Conservation (phyloP, 78 protist species). For the Dictyostelium brefeldianum region DNA sequence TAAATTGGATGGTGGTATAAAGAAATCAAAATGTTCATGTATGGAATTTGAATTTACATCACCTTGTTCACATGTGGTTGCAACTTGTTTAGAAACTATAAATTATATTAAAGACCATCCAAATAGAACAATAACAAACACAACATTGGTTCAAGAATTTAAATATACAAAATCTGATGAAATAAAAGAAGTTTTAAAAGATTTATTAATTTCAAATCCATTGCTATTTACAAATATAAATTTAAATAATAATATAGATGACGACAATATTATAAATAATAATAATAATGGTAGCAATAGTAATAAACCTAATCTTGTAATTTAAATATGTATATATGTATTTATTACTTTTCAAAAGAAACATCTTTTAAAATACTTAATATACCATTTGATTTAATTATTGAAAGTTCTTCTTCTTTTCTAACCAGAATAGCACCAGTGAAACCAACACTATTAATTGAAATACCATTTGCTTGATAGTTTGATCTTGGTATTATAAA, state of each 20-base stretch:
- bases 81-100: neutral
- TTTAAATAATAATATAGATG: no score
- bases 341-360: constrained; percentile 32
- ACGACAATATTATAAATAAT: no score
- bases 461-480: constrained; percentile 62
- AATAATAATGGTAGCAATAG: no score
- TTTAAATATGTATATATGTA: no score
- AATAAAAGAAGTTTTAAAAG: neutral
- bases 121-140: neutral
- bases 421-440: constrained; percentile 60
- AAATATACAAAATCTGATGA: neutral
- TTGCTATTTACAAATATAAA: no score
- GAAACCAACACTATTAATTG: constrained; percentile 67
- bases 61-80: constrained; percentile 7
- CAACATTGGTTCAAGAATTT: neutral
- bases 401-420: constrained; percentile 62
- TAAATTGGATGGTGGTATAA: neutral
- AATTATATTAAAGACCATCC: constrained; percentile 1
- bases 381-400: constrained; percentile 46
- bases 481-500: constrained; percentile 44
- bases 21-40: constrained; percentile 9
- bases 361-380: constrained; percentile 64
- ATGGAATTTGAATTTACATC: constrained; percentile 5
- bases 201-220: neutral
- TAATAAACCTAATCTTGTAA: no score